Evolutionary conservation across 192 early-diverging fungal species (phyloP).

Genomic region (Glomus cerebriforme): DNA sequence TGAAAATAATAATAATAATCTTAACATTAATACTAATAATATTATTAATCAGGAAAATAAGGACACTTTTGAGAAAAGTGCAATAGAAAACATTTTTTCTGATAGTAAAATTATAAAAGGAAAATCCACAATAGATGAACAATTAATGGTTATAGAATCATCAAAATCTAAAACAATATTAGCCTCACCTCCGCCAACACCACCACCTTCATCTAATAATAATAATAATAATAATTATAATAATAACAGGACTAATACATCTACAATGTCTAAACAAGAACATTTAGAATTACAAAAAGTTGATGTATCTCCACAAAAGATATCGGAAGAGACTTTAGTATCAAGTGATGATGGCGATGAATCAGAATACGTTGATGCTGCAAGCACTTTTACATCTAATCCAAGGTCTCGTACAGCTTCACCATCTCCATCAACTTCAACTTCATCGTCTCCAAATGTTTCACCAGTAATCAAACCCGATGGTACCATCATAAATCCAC

Average conservation of each 20-base stretch:
- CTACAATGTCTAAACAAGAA: not conserved
- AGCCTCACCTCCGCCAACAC: constrained; percentile 21
- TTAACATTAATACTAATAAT: not conserved
- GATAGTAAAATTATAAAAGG: not conserved
- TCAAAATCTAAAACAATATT: constrained; percentile 31
- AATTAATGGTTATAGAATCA: constrained; percentile 16
- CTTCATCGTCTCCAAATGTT: not conserved
- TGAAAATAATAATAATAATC: not conserved
- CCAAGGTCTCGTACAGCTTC: constrained; percentile 23
- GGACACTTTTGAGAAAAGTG: constrained; percentile 16
- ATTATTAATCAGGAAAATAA: not conserved
- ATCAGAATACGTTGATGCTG: constrained; percentile 27
- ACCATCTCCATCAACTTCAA: constrained; percentile 2
- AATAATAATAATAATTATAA: not conserved
- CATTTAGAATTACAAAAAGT: not conserved
- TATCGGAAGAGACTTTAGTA: not conserved
- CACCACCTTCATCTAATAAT: not conserved
- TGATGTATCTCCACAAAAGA: not conserved
- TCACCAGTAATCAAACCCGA: constrained; percentile 28
- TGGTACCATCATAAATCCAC: not conserved
- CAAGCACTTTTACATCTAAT: not conserved
- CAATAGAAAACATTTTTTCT: constrained; percentile 19
- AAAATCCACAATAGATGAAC: constrained; percentile 8
- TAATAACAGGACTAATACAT: not conserved
- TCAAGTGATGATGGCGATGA: constrained; percentile 24